Base-by-base conservation (phyloP, 495 filamentous ascomycete species). In the Trichocladium uniseriatum region DNA sequence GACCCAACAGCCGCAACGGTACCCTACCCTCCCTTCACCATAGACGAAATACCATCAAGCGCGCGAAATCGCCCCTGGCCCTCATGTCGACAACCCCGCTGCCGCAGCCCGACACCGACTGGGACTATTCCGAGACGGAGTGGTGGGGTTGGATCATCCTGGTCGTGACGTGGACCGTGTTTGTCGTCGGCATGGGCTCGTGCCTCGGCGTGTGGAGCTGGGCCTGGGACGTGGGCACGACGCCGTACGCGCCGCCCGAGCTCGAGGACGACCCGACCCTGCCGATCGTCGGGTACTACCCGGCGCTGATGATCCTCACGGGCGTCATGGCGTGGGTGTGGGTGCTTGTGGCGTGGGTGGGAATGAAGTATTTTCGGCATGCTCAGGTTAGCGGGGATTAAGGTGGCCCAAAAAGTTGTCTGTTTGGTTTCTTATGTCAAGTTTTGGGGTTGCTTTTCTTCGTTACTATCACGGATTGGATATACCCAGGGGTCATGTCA, bases 331-430 rank as follows among this genome's bases (percentile, higher is more conserved):
- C 89, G 6, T 98, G 92, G 92, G 89, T 96, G 21, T 98, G 92
- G 92, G 90, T 97, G 27, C 79, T 91, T 28, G 81, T 94, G 47
- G 94, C 94, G 13, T 98, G 92, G 92, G 79, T 95, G 16, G 92
- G 92, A 5, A 96, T 98, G 91, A 98, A 98, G 67, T 97, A 96
- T 68, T 98, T 98, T 59, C 82, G 87, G 59, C 92, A 98, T 77
- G 91, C 92, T 6, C 92, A 94, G 68, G 94, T 96, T 16, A 70
- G 64, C 34, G 67, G 69, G 14, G 72, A 75, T 51, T 76, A 49
- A 60, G 48, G 20, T n/a, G n/a, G n/a, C n/a, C n/a, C n/a, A n/a
- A n/a, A n/a, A n/a, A n/a, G n/a, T n/a, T n/a, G n/a, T n/a, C n/a
- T n/a, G n/a, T n/a, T n/a, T n/a, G n/a, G n/a, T n/a, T n/a, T n/a